Base-by-base conservation (phyloP, 345 rosid genomes). In the Xanthoceras sorbifolium region DNA sequence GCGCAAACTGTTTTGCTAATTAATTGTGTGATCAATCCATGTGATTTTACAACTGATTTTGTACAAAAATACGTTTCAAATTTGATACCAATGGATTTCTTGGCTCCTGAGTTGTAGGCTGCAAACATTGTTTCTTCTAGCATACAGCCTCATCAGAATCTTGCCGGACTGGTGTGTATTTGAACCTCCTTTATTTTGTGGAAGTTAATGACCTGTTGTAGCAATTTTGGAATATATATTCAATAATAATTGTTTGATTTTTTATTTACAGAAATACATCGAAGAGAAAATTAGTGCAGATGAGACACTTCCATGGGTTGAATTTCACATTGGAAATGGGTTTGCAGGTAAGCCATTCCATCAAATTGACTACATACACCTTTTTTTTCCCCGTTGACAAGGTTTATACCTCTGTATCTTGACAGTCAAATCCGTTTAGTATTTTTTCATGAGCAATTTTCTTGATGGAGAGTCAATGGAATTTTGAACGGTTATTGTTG, bases 101-200 rank as follows among this genome's bases (percentile, higher is more conserved):
- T 60, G 17, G 62, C 38, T 32, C 29, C 31, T 48, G 4, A 62
- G 67, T 65, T 81, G 74, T 78, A 94, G 98, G 97, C 85, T 55
- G 88, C 89, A 71, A 94, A 79, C 74, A 84, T 89, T 76, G 97
- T 94, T 69, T 89, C 85, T 69, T 90, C 94, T 6, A 89, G 90
- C 80, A 94, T 94, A 74, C 97, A 94, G 66, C 94, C 98, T 74
- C 88, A 86, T 74, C 92, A 91, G 79, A 93, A 94, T 85, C 17
- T 86, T 36, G 84, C 78, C 73, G 88, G 85, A 63, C 75, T 88
- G 77, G 97, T 92, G 29, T 79, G 89, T 80, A 31, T 69, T 70
- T 69, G 22, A 17, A 22, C 42, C 48, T 38, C 29, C 9, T 67
- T 76, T 76, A 15, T 29, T 31, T 77, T 38, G 28, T 28, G 40